phyloP scores from a whole-genome alignment of 495 filamentous ascomycete genomes.

The Ascodesmis nigricans region DNA sequence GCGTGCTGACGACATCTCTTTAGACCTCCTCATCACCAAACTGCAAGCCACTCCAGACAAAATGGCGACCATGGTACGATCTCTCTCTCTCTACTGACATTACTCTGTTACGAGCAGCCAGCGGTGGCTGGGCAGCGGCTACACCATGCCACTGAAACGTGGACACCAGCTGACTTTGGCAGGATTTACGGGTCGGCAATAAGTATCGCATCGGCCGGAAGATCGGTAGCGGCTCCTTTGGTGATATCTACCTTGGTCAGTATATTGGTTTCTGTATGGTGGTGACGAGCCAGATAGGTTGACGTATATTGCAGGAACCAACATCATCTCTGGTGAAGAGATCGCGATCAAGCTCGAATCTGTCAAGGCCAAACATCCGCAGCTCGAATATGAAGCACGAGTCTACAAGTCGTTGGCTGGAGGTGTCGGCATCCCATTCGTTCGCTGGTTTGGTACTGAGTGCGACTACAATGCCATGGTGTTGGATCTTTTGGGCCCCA shows the following conservation, averaged over 20 bases:
- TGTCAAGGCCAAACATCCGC: slow-evolving; percentile 98
- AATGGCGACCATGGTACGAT: slow-evolving; percentile 33
- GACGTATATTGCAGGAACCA: slow-evolving; percentile 41
- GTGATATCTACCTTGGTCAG: slow-evolving; percentile 93
- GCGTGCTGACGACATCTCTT: no score
- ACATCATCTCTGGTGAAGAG: slow-evolving; percentile 99
- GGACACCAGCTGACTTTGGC: slow-evolving; percentile 5
- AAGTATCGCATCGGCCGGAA: slow-evolving; percentile 99
- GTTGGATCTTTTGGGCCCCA: slow-evolving; percentile 88
- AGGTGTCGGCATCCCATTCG: slow-evolving; percentile 96
- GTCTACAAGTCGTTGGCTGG: slow-evolving; percentile 92
- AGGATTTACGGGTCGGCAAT: slow-evolving; percentile 99
- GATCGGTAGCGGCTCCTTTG: slow-evolving; percentile 96
- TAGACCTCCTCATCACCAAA: no score
- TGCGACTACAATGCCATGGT: slow-evolving; percentile 99
- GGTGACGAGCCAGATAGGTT: slow-evolving; percentile 1
- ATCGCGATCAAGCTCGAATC: slow-evolving; percentile 99
- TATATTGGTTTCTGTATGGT: slow-evolving; percentile 2
- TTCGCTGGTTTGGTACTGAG: slow-evolving; percentile 99
- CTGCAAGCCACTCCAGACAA: slow-evolving; percentile 13
- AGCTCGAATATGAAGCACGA: slow-evolving; percentile 97
- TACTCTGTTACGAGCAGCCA: not conserved
- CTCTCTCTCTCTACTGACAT: slow-evolving; percentile 9
- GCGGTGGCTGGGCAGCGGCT: not conserved
- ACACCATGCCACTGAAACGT: slow-evolving; percentile 2